Base-by-base conservation (phyloP, 1,139 yeast species). In the Yamadazyma dushanensis region DNA sequence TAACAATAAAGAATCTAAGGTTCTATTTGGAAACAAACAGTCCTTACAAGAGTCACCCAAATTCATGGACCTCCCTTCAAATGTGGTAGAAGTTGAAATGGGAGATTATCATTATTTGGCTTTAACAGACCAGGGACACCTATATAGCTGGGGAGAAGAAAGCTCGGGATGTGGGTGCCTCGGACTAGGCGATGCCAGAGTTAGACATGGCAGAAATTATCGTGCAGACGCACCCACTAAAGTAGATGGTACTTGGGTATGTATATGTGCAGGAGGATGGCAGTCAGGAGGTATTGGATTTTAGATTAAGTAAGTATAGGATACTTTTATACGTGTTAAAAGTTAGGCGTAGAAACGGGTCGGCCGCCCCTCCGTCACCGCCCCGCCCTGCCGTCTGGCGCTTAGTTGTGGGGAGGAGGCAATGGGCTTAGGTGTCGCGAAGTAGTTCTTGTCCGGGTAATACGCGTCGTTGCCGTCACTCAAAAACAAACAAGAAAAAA, bases 61-160 rank as follows among this genome's bases (percentile, higher is more conserved):
- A 14, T 15, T 22, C 2, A 13, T 35, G 4, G 36, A 43, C 3
- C 30, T 47, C 9, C 49, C 49, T 6, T 20, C 24, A 2, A 71
- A 73, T 7, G 71, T 85, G 26, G 65, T 78, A 3, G 71, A 80
- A 4, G 59, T 85, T 2, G 80, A 78, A 2, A 73, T 81, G 40
- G 95, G 94, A 0, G 95, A 86, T 53, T 81, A 83, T 50, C 95
- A 86, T 53, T 70, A 60, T 32, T 52, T 85, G 36, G 94, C 88
- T 0, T 59, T 85, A 8, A 68, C 81, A 1, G 65, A 67, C 31
- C 66, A 70, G 10, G 95, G 95, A 0, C 66, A 72, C 3, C 44
- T 83, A n/a, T 65, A 73, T 35, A 63, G 82, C 4, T 85, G 94
- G 92, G 95, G 95, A 0, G 40, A 67, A 3, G 92, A 85, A 49